Conservation (phyloP, 2,329 filamentous ascomycete genomes). For the Alternaria metachromatica region DNA sequence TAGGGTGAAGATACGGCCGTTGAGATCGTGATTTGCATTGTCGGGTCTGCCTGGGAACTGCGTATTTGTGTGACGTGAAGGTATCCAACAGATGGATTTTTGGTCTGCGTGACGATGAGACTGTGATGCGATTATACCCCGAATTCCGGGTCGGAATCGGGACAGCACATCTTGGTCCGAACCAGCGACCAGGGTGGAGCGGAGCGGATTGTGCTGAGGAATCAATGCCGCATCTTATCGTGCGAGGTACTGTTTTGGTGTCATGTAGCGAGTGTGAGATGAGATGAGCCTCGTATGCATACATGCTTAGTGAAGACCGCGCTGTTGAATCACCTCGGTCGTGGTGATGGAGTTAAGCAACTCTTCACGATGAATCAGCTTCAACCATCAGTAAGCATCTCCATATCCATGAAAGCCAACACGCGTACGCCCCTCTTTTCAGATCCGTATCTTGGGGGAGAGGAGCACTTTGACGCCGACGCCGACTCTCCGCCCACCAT, state of each 20-base stretch:
- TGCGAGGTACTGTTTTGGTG: not conserved
- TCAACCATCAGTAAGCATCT: not conserved
- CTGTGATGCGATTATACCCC: not conserved
- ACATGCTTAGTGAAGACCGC: not conserved
- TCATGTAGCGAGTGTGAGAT: not conserved
- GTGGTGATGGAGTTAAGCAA: not conserved
- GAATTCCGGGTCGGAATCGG: conserved; percentile 3
- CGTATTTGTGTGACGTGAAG: not conserved
- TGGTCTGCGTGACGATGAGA: too few species aligned
- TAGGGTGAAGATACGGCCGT: not conserved
- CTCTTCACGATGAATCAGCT: not conserved
- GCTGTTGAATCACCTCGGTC: not conserved
- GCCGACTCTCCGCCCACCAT: not conserved
- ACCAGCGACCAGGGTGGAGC: not conserved
- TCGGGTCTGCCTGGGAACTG: not conserved
- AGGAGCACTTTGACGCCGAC: not conserved
- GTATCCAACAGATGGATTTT: not conserved
- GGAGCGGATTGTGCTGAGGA: conserved; percentile 1
- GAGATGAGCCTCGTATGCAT: conserved; percentile 1
- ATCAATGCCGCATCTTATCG: not conserved
- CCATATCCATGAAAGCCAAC: not conserved
- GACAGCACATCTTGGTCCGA: not conserved
- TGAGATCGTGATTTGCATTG: not conserved
- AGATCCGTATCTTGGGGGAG: not conserved
- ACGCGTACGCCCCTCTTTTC: not conserved